A percentile compares a stretch with the other conserved stretches of the same genome.
Conservation (phyloP, 805 yeast species). For the Candida nemodendra region DNA sequence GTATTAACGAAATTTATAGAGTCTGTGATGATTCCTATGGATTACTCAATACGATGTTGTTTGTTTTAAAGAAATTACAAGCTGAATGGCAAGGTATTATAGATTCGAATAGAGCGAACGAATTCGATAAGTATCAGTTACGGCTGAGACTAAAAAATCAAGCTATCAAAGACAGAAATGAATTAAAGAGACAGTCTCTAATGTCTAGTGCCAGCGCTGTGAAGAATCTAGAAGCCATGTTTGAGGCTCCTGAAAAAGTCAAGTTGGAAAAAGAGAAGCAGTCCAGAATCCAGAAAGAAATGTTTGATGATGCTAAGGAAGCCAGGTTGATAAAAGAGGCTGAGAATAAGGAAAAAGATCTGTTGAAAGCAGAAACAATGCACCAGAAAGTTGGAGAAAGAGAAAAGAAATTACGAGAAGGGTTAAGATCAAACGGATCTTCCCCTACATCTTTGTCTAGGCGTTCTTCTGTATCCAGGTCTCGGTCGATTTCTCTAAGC, state of each 20-base stretch:
- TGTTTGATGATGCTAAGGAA: constrained; percentile 26
- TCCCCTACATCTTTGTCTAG: constrained; percentile 16
- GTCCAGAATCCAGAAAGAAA: constrained; percentile 23
- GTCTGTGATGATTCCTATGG: constrained; percentile 41
- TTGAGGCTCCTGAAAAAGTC: constrained; percentile 24
- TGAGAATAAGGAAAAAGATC: constrained; percentile 17
- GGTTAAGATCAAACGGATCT: constrained; percentile 13
- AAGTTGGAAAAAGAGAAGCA: constrained; percentile 27
- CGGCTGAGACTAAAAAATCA: constrained; percentile 26
- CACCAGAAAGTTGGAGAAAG: constrained; percentile 21
- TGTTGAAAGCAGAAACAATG: constrained; percentile 12
- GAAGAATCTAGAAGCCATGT: constrained; percentile 24
- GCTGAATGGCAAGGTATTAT: constrained; percentile 37
- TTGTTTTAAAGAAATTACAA: constrained; percentile 38
- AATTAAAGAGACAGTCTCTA: constrained; percentile 12
- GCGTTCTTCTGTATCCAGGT: constrained; percentile 13
- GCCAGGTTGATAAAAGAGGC: constrained; percentile 23
- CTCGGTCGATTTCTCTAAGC: constrained; percentile 19
- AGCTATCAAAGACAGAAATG: constrained; percentile 21
- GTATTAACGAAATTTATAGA: constrained; percentile 39
- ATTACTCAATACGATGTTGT: constrained; percentile 29
- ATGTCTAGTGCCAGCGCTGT: constrained; percentile 9
- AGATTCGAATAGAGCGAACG: constrained; percentile 37
- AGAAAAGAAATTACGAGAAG: constrained; percentile 22
- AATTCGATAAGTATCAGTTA: constrained; percentile 36